These are phyloP conservation scores for Plantago elongata DNA, from an alignment of 257 asterid genomes.

Conservation along the genomic window DNA sequence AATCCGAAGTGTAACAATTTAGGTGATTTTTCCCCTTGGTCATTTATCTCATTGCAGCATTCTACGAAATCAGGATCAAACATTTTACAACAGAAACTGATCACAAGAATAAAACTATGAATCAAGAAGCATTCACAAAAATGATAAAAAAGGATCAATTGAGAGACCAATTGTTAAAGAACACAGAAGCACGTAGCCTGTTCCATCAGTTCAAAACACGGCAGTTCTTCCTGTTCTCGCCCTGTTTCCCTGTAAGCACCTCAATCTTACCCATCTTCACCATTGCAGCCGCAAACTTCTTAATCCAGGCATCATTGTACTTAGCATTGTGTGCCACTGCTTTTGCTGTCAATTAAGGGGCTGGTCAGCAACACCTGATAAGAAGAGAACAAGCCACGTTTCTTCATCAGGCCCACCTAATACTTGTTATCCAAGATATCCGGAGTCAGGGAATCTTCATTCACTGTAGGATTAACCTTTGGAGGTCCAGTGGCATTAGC, in stretches of 20 bases:
- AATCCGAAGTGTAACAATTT: too few species aligned
- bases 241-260: conserved; percentile 5
- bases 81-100: too few species aligned
- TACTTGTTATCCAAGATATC: conserved; percentile 38
- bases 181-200: neutral
- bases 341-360: conserved; percentile 35
- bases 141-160: too few species aligned
- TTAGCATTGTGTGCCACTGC: conserved; percentile 31
- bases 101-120: too few species aligned
- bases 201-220: conserved; percentile 30
- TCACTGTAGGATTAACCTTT: conserved; percentile 21
- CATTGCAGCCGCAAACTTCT: conserved; percentile 32
- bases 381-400: conserved; percentile 34
- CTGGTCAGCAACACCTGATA: conserved; percentile 41
- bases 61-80: too few species aligned
- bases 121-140: too few species aligned
- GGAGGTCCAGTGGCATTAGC: conserved; percentile 11
- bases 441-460: conserved; percentile 34
- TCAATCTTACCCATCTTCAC: conserved; percentile 26
- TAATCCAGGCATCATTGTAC: conserved; percentile 32
- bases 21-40: too few species aligned
- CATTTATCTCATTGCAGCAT: too few species aligned
- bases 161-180: too few species aligned
- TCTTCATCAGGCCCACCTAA: conserved; percentile 31
- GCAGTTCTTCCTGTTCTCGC: conserved; percentile 26